Percentiles rank a stretch among this genome's conserved stretches.
Conservation (phyloP, 352 stramenopile genomes). For the Phytophthora pisi region DNA sequence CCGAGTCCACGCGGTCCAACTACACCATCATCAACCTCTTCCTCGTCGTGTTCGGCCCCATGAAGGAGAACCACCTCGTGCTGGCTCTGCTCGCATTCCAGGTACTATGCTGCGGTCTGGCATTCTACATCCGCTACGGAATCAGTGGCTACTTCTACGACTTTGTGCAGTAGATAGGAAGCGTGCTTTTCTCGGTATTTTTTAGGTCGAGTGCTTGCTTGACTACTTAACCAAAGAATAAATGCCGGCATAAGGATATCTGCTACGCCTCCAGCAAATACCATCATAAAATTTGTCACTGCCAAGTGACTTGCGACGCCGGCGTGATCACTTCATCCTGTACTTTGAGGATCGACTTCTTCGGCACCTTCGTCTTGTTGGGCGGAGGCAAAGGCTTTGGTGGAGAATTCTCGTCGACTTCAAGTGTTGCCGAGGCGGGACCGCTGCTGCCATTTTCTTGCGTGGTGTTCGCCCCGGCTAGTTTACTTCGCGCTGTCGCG, state of each 20-base stretch:
- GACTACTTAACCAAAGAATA: slow-evolving; percentile 21
- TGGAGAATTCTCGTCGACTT: slow-evolving; percentile 16
- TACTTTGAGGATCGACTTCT: slow-evolving; percentile 63
- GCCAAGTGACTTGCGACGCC: slow-evolving; percentile 45
- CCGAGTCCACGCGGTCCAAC: slow-evolving; percentile 81
- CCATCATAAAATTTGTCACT: slow-evolving; percentile 7
- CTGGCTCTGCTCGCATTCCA: slow-evolving; percentile 78
- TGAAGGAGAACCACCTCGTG: slow-evolving; percentile 79
- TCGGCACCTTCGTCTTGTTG: slow-evolving; percentile 52
- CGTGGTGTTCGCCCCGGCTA: slow-evolving; percentile 20
- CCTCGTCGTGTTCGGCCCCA: slow-evolving; percentile 83
- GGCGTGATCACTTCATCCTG: slow-evolving; percentile 42
- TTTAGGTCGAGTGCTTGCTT: background rate
- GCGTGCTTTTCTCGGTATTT: slow-evolving; percentile 12
- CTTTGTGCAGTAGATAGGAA: slow-evolving; percentile 72
- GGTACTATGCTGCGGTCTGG: slow-evolving; percentile 66
- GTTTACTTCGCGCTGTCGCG: slow-evolving; percentile 44
- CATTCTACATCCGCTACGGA: slow-evolving; percentile 86
- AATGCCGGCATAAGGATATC: background rate
- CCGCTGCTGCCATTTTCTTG: slow-evolving; percentile 1
- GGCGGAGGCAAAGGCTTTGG: slow-evolving; percentile 39
- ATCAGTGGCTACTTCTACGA: slow-evolving; percentile 90
- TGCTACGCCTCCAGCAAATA: background rate
- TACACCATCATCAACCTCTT: slow-evolving; percentile 91
- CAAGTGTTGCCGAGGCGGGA: background rate